Evolutionary conservation across 768 basidiomycete genomes (phyloP), one percentile per base, ranked within the genome.

Genomic region (Sarcodon sp.): DNA sequence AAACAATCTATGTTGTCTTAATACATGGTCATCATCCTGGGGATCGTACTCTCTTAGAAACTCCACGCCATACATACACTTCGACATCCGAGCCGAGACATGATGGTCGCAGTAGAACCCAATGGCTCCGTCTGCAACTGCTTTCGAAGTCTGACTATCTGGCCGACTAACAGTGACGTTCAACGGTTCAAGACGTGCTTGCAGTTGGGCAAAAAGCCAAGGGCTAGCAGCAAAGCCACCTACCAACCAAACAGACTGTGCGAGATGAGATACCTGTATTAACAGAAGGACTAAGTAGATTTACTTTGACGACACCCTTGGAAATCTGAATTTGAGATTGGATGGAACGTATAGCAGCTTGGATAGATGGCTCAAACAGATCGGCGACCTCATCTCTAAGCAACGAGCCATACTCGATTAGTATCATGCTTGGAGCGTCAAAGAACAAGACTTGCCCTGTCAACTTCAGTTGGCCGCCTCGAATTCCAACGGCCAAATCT

Each of bases 31-130:
- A 6, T 72, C 71, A 59, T 87, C 79, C 34, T 67, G 67, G 2
- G 71, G 64, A 59, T 88, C 75, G 55, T 75, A 77, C 50, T 83
- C 77, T 13, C 84, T 73, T 15, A 87, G 65, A 57, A 78, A 87
- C 60, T 87, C 84, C 43, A 87, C 86, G 12, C 86, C 86, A 57
- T 87, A 89, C 77, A 86, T 79, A 57, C 57, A 87, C 59, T 73
- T 85, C 32, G 83, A 83, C 68, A 87, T 78, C 39, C 86, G 76
- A 18, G 86, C 83, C 4, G 83, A 83, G 48, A 89, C 87, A 54
- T 87, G 80, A 52, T 87, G 87, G 56, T 87, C 86, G 54, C 81
- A 83, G 62, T 86, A 87, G 62, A 87, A 89, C 31, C 84, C 84
- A 52, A 88, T 76, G 1, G 85, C 84, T 21, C 87, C 86, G 53